Conservation (phyloP, 495 filamentous ascomycete species). For the Podospora bellae-mahoneyi region DNA sequence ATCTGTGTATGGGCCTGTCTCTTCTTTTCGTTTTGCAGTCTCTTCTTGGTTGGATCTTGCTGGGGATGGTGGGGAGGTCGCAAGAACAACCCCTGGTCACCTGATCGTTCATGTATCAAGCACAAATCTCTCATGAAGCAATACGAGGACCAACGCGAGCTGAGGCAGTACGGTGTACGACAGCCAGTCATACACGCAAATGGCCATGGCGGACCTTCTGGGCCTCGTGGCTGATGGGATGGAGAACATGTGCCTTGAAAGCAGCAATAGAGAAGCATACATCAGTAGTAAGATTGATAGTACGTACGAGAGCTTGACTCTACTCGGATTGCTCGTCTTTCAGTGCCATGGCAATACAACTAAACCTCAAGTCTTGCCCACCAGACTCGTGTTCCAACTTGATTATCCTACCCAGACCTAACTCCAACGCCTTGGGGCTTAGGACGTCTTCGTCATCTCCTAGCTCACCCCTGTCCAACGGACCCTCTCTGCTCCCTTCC, state of each 20-base stretch:
- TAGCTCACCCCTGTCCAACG: slow-evolving; percentile 64
- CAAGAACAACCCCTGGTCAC: neutral
- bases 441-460: slow-evolving; percentile 65
- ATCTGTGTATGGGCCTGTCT: neutral
- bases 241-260: neutral
- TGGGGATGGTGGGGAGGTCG: neutral
- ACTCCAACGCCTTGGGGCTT: slow-evolving; percentile 58
- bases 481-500: slow-evolving; percentile 69
- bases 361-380: slow-evolving; percentile 51
- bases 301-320: too few species aligned
- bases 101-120: neutral
- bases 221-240: neutral
- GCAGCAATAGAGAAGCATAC: neutral
- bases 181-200: neutral
- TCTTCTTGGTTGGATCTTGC: neutral
- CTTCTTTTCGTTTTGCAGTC: neutral
- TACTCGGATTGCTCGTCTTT: slow-evolving; percentile 8
- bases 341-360: slow-evolving; percentile 51
- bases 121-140: neutral
- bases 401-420: slow-evolving; percentile 57
- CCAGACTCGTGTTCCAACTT: slow-evolving; percentile 44
- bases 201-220: neutral
- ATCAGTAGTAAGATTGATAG: too few species aligned
- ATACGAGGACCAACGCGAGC: neutral
- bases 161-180: neutral